phyloP scores from a whole-genome alignment of 371 early-diverging fungal genomes.

The Mycotypha africana region DNA sequence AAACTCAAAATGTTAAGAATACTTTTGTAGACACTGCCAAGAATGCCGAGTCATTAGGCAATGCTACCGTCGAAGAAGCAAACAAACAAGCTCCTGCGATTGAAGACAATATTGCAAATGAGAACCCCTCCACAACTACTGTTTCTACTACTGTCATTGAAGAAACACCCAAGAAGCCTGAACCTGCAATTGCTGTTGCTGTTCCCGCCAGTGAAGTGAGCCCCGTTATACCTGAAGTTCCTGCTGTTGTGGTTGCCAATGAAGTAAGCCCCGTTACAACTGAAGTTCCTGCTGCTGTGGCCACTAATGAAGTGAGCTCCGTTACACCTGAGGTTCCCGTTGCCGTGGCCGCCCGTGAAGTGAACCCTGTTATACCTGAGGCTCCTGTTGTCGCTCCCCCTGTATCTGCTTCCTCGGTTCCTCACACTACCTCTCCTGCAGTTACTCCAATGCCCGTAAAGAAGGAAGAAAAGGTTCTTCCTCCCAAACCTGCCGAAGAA shows the following conservation, averaged over 20 bases:
- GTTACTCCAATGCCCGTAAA: neutral
- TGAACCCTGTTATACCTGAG: neutral
- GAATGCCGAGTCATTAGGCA: too few species aligned
- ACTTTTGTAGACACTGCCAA: too few species aligned
- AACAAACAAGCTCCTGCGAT: neutral
- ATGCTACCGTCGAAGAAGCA: neutral
- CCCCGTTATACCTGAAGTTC: slow-evolving; percentile 5
- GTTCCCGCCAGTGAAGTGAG: slow-evolving; percentile 17
- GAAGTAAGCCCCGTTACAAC: slow-evolving; percentile 5
- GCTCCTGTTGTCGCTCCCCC: neutral
- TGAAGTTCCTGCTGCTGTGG: neutral
- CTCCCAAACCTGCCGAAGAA: slow-evolving; percentile 12
- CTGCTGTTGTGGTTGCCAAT: slow-evolving; percentile 11
- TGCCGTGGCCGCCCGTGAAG: too few species aligned
- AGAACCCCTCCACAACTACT: too few species aligned
- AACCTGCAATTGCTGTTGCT: slow-evolving; percentile 18
- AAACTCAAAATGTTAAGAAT: slow-evolving; percentile 4
- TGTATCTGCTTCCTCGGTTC: neutral
- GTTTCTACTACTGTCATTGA: too few species aligned
- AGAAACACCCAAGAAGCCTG: slow-evolving; percentile 15
- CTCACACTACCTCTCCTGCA: slow-evolving; percentile 1
- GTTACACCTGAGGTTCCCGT: slow-evolving; percentile 4
- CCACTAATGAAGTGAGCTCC: slow-evolving; percentile 15
- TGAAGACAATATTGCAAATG: neutral
- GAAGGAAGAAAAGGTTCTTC: slow-evolving; percentile 3